These are phyloP conservation scores for Pezicula carpinea DNA, from an alignment of 2,329 filamentous ascomycete species.

Conservation along the genomic window DNA sequence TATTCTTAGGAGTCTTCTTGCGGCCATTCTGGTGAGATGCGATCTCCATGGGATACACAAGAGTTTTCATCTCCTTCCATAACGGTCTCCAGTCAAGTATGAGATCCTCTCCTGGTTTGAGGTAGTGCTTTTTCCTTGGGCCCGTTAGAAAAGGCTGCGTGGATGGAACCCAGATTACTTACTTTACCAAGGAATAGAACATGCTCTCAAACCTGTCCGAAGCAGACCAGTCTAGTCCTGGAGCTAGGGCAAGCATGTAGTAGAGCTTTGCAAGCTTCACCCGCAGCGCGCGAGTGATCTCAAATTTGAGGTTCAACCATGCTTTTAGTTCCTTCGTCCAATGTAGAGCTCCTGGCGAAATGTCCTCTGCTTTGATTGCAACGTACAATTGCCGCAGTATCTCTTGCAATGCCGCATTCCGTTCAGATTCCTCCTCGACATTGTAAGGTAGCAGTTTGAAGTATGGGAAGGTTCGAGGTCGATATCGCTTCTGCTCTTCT, in stretches of 20 bases:
- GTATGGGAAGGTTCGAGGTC: conserved; percentile 90
- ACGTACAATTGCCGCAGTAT: conserved; percentile 95
- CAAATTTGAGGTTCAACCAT: conserved; percentile 96
- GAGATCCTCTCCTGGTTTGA: conserved; percentile 87
- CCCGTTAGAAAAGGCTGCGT: conserved; percentile 24
- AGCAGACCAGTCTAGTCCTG: conserved; percentile 76
- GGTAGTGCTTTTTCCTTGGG: conserved; percentile 83
- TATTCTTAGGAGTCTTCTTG: conserved; percentile 53
- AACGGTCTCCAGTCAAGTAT: conserved; percentile 87
- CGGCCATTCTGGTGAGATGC: conserved; percentile 57
- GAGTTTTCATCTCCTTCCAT: conserved; percentile 86
- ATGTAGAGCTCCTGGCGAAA: conserved; percentile 86
- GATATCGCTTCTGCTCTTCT: conserved; percentile 58
- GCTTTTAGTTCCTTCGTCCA: conserved; percentile 95
- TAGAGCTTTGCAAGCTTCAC: conserved; percentile 85
- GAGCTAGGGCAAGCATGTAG: conserved; percentile 88
- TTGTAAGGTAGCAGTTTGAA: conserved; percentile 84
- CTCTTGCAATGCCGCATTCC: conserved; percentile 74
- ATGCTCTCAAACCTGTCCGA: conserved; percentile 93
- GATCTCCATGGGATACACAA: conserved; percentile 82
- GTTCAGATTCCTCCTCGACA: conserved; percentile 73
- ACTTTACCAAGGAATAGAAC: conserved; percentile 96
- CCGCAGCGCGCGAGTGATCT: conserved; percentile 80
- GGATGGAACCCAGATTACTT: conserved; percentile 31
- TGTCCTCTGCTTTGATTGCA: conserved; percentile 86